Percentiles rank a stretch among this genome's conserved stretches.
These are phyloP conservation scores for Fusarium sp. DNA, from an alignment of 2,329 filamentous ascomycete species.

Conservation along the genomic window DNA sequence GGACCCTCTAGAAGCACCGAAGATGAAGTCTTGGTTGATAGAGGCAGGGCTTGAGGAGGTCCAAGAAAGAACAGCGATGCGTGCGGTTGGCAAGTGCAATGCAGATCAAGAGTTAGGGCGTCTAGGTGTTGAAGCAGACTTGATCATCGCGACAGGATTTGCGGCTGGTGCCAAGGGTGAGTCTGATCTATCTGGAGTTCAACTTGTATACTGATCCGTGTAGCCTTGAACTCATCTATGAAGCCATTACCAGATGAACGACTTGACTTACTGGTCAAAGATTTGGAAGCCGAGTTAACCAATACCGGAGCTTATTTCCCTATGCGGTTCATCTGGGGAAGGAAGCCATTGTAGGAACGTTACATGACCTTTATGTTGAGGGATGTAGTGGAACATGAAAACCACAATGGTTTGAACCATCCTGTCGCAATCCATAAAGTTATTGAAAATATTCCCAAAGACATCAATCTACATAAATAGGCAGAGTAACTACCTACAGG, in stretches of 20 bases:
- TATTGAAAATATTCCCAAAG: no score
- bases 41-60: not conserved
- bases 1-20: conserved; percentile 5
- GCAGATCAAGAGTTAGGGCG: not conserved
- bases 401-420: not conserved
- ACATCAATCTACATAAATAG: no score
- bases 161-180: conserved; percentile 12
- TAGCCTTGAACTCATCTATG: not conserved
- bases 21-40: conserved; percentile 12
- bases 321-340: conserved; percentile 16
- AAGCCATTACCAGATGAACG: conserved; percentile 1
- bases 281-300: not conserved
- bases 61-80: not conserved
- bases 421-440: not conserved
- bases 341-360: not conserved
- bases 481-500: no score
- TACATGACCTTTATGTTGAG: no score
- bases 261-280: not conserved
- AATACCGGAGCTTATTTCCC: conserved; percentile 1
- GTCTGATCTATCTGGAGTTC: not conserved
- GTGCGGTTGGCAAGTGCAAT: not conserved
- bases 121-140: not conserved
- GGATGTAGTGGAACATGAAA: no score
- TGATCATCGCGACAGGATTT: conserved; percentile 14
- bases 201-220: rapidly evolving